Percentiles rank a stretch among this genome's conserved stretches.
phyloP scores from a whole-genome alignment of 2,329 filamentous ascomycete species.

The Lomentospora prolificans region DNA sequence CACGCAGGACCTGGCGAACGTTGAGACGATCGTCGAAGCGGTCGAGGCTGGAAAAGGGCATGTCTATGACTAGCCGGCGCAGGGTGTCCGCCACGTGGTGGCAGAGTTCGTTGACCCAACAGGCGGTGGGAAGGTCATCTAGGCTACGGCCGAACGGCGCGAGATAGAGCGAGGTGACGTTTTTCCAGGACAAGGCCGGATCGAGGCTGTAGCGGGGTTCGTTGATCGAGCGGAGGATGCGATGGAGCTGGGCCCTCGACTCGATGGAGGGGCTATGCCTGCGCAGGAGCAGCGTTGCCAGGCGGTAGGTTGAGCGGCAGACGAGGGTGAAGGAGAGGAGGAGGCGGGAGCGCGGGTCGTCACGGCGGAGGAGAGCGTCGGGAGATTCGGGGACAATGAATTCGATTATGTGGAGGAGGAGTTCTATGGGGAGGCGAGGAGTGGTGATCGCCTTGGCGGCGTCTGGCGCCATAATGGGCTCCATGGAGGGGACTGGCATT shows the following conservation, averaged over 20 bases:
- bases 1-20: constrained; percentile 28
- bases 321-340: constrained; percentile 33
- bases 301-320: constrained; percentile 28
- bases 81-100: constrained; percentile 28
- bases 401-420: constrained; percentile 26
- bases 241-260: constrained; percentile 23
- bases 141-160: constrained; percentile 25
- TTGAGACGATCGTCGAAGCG: constrained; percentile 30
- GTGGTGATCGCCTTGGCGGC: not conserved
- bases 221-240: constrained; percentile 23
- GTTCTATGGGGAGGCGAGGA: constrained; percentile 21
- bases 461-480: not conserved
- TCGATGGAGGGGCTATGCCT: constrained; percentile 35
- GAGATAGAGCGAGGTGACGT: constrained; percentile 31
- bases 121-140: constrained; percentile 29
- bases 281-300: constrained; percentile 32
- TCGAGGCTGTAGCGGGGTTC: constrained; percentile 13
- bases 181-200: constrained; percentile 13
- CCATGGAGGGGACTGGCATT: not conserved
- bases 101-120: constrained; percentile 32
- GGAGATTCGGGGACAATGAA: constrained; percentile 22
- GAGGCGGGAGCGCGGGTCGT: constrained; percentile 30
- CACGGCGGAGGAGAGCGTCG: constrained; percentile 22
- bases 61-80: constrained; percentile 34
- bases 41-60: constrained; percentile 34